Base-by-base conservation (phyloP, 2,329 filamentous ascomycete species). In the Hypoxylon sp. region DNA sequence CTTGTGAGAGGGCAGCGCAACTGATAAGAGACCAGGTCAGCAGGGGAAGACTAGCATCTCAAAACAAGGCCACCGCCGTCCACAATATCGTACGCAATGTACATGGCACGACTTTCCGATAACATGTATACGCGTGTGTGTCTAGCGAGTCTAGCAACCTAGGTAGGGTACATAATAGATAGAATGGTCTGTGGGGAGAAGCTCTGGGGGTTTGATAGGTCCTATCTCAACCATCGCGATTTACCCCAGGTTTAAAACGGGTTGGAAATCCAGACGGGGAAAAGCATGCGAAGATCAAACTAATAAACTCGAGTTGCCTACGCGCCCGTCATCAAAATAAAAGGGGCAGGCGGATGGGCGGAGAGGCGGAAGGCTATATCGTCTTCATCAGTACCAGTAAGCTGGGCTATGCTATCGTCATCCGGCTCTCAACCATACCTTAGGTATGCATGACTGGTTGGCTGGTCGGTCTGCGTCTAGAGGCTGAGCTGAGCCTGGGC, bases 161-260 rank as follows among this genome's bases (percentile, higher is more conserved):
- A 37, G 15, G 49, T 52, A 52, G n/a, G n/a, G 17, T 41, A 20
- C 17, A 20, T 41, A 20, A 19, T 41, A 41, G 17, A 41, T 41
- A 41, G 37, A 43, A 63, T 60, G 56, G 39, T 49, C 50, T 73
- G 71, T 70, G 71, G 70, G 71, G 72, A 70, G 69, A 69, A 59
- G 43, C 56, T 68, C 57, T 53, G 46, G 59, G 56, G 54, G 46
- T 47, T 47, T 67, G 70, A 69, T 73, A 70, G 64, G 65, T 56
- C 22, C 47, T 51, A 39, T 41, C 37, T 41, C 37, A 54, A 49
- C 62, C 61, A 57, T 57, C 56, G 65, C 41, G 59, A 65, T 67
- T 65, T 71, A 73, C 73, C 68, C 71, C 71, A 69, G 70, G 69
- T 70, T 71, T 67, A 68, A 55, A 41, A 61, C 60, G 56, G 57